A percentile compares a stretch with the other conserved stretches of the same genome.
phyloP scores from a whole-genome alignment of 2,329 filamentous ascomycete genomes.

The Colletotrichum sp. region DNA sequence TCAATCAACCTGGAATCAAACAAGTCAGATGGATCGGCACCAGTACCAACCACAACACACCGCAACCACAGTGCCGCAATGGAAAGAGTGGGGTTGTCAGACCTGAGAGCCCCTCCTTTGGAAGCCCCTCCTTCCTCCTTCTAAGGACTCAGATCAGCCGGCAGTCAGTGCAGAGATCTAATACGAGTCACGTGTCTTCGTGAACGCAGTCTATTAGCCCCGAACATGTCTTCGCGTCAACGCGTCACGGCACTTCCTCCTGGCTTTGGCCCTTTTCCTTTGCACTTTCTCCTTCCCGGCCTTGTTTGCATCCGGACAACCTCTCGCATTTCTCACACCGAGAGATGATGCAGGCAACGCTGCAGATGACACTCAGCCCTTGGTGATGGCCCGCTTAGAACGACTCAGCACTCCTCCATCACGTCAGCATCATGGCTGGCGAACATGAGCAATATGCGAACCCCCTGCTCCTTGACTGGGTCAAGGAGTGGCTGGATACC shows the following conservation, averaged over 20 bases:
- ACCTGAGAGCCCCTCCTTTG: constrained; percentile 1
- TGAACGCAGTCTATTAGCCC: neutral
- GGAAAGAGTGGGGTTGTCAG: constrained; percentile 8
- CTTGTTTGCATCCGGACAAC: neutral
- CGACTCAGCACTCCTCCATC: constrained; percentile 23
- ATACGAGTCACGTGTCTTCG: constrained; percentile 15
- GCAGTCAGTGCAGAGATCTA: neutral
- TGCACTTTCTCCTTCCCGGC: neutral
- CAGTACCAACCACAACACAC: neutral
- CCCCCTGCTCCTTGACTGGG: constrained; percentile 73
- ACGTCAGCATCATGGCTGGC: constrained; percentile 31
- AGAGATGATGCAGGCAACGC: neutral
- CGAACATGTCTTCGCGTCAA: neutral
- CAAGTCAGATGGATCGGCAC: constrained; percentile 20
- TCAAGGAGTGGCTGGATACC: constrained; percentile 78
- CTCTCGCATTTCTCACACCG: neutral
- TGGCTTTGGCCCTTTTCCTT: neutral
- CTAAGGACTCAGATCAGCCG: neutral
- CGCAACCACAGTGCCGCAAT: neutral
- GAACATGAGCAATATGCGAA: constrained; percentile 62
- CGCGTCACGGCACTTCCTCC: neutral
- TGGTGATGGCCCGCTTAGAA: neutral
- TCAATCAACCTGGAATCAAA: constrained; percentile 14
- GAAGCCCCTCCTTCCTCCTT: neutral
- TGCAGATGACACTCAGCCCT: neutral